Conservation (phyloP, 495 filamentous ascomycete genomes). For the Chaetomium tenue region DNA sequence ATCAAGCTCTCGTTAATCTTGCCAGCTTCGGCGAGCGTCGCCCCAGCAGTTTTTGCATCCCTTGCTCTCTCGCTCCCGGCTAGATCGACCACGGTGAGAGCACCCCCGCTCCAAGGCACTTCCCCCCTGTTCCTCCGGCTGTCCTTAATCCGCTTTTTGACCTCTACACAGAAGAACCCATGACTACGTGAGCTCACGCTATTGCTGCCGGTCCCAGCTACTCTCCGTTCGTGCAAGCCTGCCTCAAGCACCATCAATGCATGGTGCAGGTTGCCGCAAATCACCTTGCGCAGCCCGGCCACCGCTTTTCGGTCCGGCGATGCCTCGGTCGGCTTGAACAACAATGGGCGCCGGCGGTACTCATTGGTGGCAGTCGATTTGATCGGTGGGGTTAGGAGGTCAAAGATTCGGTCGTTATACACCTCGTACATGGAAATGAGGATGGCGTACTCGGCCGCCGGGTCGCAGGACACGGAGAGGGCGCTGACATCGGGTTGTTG, state of each 20-base stretch:
- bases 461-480: constrained; percentile 64
- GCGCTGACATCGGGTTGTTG: constrained; percentile 71
- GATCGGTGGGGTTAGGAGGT: constrained; percentile 66
- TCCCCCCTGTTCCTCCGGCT: constrained; percentile 42
- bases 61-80: constrained; percentile 92
- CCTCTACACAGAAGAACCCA: constrained; percentile 93
- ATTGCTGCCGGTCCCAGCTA: constrained; percentile 87
- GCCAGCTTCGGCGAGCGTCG: constrained; percentile 89
- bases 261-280: constrained; percentile 80
- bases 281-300: constrained; percentile 84
- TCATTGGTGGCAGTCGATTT: constrained; percentile 59
- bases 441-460: constrained; percentile 78
- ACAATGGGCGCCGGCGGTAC: constrained; percentile 65
- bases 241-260: constrained; percentile 89
- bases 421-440: constrained; percentile 98
- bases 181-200: constrained; percentile 86
- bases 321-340: constrained; percentile 84
- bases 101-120: constrained; percentile 71
- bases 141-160: constrained; percentile 72
- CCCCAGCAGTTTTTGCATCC: constrained; percentile 88
- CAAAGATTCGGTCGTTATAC: constrained; percentile 97
- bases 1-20: constrained; percentile 98
- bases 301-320: constrained; percentile 88
- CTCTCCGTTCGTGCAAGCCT: constrained; percentile 79
- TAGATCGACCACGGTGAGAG: constrained; percentile 86